These are phyloP conservation scores for Scalesia atractyloides DNA, from an alignment of 129 eudicot species.

Conservation along the genomic window DNA sequence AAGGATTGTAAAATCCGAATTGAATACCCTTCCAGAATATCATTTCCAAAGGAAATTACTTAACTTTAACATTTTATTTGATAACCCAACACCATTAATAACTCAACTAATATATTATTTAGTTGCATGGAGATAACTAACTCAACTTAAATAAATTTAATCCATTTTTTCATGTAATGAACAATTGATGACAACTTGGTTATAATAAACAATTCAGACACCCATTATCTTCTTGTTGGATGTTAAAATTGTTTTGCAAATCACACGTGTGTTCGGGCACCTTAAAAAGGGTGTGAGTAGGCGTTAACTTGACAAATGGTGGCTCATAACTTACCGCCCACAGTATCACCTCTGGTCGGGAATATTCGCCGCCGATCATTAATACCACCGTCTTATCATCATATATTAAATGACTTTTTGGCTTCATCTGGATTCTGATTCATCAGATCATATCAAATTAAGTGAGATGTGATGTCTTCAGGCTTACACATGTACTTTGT, in stretches of 20 bases:
- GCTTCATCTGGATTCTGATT: not conserved
- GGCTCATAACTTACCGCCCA: not conserved
- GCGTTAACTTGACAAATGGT: conserved; percentile 21
- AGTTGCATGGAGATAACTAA: too few species aligned
- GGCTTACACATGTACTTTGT: not conserved
- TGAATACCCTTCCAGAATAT: too few species aligned
- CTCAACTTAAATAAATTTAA: too few species aligned
- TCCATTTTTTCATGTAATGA: too few species aligned
- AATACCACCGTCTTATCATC: not conserved
- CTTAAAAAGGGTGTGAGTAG: conserved; percentile 18
- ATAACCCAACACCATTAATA: too few species aligned
- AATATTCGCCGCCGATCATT: conserved; percentile 16
- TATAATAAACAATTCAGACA: too few species aligned
- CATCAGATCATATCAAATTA: not conserved
- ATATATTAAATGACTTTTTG: not conserved
- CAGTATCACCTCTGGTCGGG: not conserved
- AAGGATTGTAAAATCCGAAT: too few species aligned
- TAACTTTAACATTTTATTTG: too few species aligned
- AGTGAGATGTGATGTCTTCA: not conserved
- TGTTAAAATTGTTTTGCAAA: not conserved
- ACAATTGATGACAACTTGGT: too few species aligned
- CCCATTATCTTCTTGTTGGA: not conserved
- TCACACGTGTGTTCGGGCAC: conserved; percentile 14
- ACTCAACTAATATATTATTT: too few species aligned
- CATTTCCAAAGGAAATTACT: too few species aligned